These are phyloP conservation scores for Papiliotrema terrestris DNA, from an alignment of 1,284 basidiomycete genomes.

Conservation along the genomic window DNA sequence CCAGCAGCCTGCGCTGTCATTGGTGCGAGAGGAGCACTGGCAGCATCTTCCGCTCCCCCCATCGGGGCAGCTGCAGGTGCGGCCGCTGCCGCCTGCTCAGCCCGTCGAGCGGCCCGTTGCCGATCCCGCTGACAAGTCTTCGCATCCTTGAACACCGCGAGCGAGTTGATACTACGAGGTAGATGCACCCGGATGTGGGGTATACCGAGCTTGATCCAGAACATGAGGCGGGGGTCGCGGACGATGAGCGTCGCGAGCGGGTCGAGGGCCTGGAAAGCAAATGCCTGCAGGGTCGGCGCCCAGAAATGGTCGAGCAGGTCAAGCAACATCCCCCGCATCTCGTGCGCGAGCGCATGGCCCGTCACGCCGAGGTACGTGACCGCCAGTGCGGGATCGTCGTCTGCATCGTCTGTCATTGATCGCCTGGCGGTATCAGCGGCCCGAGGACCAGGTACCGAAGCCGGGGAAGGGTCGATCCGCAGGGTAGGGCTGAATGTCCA, in stretches of 20 bases:
- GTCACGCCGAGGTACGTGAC: too few relatives aligned
- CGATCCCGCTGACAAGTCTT: conserved; percentile 17
- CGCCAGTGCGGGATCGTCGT: too few relatives aligned
- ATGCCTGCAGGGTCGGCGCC: conserved; percentile 21
- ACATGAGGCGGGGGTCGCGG: conserved; percentile 19
- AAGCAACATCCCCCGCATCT: conserved; percentile 12
- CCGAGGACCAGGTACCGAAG: too few relatives aligned
- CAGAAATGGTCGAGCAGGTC: conserved; percentile 17
- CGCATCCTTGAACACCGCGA: conserved; percentile 26
- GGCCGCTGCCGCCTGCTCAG: neutral
- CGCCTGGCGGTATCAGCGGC: too few relatives aligned
- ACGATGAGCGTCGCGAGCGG: conserved; percentile 25
- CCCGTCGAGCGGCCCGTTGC: conserved; percentile 1
- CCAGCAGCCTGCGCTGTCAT: too few relatives aligned
- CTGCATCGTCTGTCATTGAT: too few relatives aligned
- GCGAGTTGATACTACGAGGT: conserved; percentile 18
- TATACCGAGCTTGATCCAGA: conserved; percentile 22
- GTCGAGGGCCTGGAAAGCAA: conserved; percentile 27
- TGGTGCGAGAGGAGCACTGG: too few relatives aligned
- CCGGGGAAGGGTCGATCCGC: too few relatives aligned
- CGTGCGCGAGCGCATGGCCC: conserved; percentile 11
- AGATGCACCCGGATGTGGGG: conserved; percentile 31
- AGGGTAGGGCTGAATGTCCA: too few relatives aligned
- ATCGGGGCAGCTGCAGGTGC: neutral
- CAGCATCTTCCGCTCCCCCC: neutral